Evolutionary conservation across 2,329 filamentous ascomycete species (phyloP), one percentile per base, ranked within the genome.

Genomic region (Penicillium occitanis): DNA sequence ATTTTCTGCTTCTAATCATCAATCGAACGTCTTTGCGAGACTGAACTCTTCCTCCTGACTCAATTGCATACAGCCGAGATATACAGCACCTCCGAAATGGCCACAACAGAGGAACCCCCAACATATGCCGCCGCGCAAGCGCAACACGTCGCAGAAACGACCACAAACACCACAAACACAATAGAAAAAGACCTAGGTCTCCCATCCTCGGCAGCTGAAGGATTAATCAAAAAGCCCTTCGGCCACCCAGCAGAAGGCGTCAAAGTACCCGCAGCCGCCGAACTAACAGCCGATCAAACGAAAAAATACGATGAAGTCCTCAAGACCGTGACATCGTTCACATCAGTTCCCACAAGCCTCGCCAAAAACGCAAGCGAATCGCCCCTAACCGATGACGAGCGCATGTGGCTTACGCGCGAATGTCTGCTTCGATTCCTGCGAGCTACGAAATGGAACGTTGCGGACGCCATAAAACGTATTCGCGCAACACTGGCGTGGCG

Each of bases 391-490:
- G 92, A 96, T 66, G 81, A 83, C 61, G 95, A 99, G 80, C 90
- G 88, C 74, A 88, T 95, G 81, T 99, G 92, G 88, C 85, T 99
- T 71, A 97, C 93, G 13, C 88, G 89, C 70, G 95, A 99, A 77
- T 98, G 94, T 76, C 85, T 99, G 17, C 85, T 97, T 48, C 91
- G 95, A 71, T 99, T 97, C 77, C 88, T 99, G 35, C 90, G 94
- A 67, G 95, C 95, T 22, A 93, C 92, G 44, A 97, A 96, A 79
- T 99, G 95, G 93, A 85, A 89, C 70, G 85, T 90, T 60, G 81
- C 87, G 51, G 88, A 94, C 58, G 88, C 95, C 8, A 85, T 90
- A 70, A 90, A 90, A 75, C 90, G 95, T n/a, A 79, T 98, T 48
- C 88, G 90, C 71, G 86, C 86, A 53, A 97, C 94, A 0, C 81